These are phyloP conservation scores for Syzygium syzygioides DNA, from an alignment of 441 rosid species.

Conservation along the genomic window DNA sequence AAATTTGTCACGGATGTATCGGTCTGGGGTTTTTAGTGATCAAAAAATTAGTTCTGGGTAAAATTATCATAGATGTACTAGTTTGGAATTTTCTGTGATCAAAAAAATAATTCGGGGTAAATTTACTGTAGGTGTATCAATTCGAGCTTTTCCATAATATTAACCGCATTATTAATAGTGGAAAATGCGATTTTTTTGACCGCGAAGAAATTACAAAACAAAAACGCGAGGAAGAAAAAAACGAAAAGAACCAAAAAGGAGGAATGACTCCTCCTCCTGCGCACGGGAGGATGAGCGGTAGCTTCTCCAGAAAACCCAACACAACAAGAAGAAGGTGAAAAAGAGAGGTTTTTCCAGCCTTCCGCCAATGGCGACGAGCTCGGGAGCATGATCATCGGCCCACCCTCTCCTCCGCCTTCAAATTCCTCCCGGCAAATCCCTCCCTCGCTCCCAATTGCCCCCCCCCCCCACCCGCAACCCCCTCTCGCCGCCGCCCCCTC, in stretches of 20 bases:
- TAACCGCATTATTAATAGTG: background rate
- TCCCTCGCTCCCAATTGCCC: too few relatives aligned
- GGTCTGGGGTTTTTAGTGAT: too few relatives aligned
- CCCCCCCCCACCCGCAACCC: background rate
- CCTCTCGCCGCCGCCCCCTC: background rate
- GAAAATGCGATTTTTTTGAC: background rate
- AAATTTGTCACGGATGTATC: too few relatives aligned
- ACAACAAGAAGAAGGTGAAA: background rate
- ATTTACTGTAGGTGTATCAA: too few relatives aligned
- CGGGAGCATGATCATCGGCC: background rate
- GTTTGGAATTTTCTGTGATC: too few relatives aligned
- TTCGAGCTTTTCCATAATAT: too few relatives aligned
- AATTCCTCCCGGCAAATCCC: background rate
- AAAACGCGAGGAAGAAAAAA: background rate
- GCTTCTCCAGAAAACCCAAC: background rate
- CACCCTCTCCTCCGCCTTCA: background rate
- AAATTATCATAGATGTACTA: too few relatives aligned
- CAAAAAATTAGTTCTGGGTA: too few relatives aligned
- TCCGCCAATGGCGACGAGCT: background rate
- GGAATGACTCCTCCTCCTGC: background rate
- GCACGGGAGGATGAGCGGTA: background rate
- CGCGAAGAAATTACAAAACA: background rate
- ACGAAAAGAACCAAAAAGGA: background rate
- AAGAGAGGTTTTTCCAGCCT: background rate
- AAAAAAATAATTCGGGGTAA: too few relatives aligned